Percentiles rank a stretch among this genome's conserved stretches.
These are phyloP conservation scores for Allomyces javanicus DNA, from an alignment of 192 early-diverging fungal genomes.

Conservation along the genomic window DNA sequence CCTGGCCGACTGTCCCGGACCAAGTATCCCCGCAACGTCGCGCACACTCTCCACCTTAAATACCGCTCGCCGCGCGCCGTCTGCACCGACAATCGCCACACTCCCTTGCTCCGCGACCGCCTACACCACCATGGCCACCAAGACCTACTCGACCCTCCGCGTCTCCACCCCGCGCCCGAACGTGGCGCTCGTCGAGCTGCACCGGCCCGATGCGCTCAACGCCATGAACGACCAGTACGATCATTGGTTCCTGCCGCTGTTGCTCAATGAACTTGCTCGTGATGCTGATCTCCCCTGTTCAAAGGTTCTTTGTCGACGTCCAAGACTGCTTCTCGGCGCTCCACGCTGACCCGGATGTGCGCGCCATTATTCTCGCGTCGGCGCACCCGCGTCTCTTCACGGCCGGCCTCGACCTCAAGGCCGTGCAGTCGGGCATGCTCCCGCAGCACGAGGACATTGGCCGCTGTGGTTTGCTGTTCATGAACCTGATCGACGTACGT, in stretches of 20 bases:
- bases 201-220: conserved; percentile 66
- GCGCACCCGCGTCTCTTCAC: conserved; percentile 52
- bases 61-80: too few species aligned
- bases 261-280: neutral
- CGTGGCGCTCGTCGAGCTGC: conserved; percentile 38
- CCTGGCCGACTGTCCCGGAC: too few species aligned
- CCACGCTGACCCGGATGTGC: conserved; percentile 40
- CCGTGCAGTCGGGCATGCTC: conserved; percentile 1
- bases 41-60: too few species aligned
- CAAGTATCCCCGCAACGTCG: too few species aligned
- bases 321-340: conserved; percentile 34
- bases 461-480: neutral
- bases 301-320: conserved; percentile 24
- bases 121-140: too few species aligned
- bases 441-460: neutral
- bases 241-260: neutral
- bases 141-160: neutral
- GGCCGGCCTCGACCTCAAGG: conserved; percentile 72
- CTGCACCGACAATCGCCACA: too few species aligned
- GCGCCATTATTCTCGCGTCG: conserved; percentile 57
- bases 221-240: conserved; percentile 45
- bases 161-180: neutral
- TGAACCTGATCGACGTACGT: neutral
- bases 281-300: neutral
- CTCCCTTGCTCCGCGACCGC: too few species aligned